Percentiles rank a stretch among this genome's conserved stretches.
These are phyloP conservation scores for Aspergillus proliferans DNA, from an alignment of 2,329 filamentous ascomycete genomes.

Conservation along the genomic window DNA sequence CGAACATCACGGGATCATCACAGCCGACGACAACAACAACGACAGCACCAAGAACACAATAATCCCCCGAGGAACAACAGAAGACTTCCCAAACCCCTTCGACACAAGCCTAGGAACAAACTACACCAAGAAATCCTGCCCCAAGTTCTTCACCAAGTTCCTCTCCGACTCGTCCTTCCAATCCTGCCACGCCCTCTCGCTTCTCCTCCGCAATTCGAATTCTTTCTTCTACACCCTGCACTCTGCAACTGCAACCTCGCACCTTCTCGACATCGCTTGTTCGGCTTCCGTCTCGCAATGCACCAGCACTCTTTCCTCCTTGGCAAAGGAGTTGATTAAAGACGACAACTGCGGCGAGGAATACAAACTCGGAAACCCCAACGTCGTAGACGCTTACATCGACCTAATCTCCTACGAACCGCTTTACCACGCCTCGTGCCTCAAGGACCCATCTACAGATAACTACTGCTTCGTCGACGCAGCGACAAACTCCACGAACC, in stretches of 20 bases:
- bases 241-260: constrained; percentile 65
- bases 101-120: constrained; percentile 60
- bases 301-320: constrained; percentile 54
- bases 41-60: too few species aligned
- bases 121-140: constrained; percentile 49
- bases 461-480: constrained; percentile 78
- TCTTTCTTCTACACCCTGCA: constrained; percentile 75
- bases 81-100: constrained; percentile 56
- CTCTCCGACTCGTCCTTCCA: constrained; percentile 58
- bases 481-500: constrained; percentile 65
- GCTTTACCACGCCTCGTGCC: constrained; percentile 74
- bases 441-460: constrained; percentile 58
- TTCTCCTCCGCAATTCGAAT: constrained; percentile 76
- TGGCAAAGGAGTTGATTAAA: constrained; percentile 60
- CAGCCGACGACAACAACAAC: too few species aligned
- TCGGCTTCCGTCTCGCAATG: constrained; percentile 61
- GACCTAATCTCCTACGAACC: constrained; percentile 72
- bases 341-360: constrained; percentile 65
- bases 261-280: constrained; percentile 74
- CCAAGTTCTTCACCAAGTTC: constrained; percentile 58
- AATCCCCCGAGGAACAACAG: background rate
- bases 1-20: too few species aligned
- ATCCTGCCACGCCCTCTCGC: constrained; percentile 73
- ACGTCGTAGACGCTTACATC: constrained; percentile 67
- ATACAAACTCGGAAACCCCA: constrained; percentile 58